Evolutionary conservation across 2,329 filamentous ascomycete species (phyloP).

Genomic region (Orbilia quercus): DNA sequence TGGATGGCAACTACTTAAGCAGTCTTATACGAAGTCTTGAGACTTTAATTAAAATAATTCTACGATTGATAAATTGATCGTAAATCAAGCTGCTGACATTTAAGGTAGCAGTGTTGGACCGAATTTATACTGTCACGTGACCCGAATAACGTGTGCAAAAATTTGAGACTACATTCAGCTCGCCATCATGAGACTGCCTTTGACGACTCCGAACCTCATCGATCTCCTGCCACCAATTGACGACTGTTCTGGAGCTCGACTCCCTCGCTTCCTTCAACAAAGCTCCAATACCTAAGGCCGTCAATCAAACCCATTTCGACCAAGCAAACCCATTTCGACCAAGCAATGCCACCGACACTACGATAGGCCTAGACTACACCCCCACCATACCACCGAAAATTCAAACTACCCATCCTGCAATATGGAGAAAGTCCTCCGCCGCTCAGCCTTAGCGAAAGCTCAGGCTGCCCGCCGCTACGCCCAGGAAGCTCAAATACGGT

Average conservation of each 20-base stretch:
- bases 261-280: not conserved
- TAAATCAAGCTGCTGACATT: too few species aligned
- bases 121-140: slow-evolving; percentile 13
- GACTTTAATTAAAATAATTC: too few species aligned
- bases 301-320: not conserved
- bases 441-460: slow-evolving; percentile 43
- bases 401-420: not conserved
- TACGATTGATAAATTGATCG: too few species aligned
- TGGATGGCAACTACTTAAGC: too few species aligned
- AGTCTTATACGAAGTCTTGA: too few species aligned
- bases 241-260: slow-evolving; percentile 21
- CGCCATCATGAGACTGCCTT: slow-evolving; percentile 11
- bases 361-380: slow-evolving; percentile 14
- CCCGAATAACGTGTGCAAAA: slow-evolving; percentile 22
- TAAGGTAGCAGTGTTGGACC: not conserved
- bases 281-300: slow-evolving; percentile 3
- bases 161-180: slow-evolving; percentile 18
- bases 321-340: slow-evolving; percentile 2
- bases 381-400: not conserved
- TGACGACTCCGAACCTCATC: slow-evolving; percentile 6
- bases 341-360: slow-evolving; percentile 37
- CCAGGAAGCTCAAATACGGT: slow-evolving; percentile 24
- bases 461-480: slow-evolving; percentile 46
- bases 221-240: slow-evolving; percentile 21
- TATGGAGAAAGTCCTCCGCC: slow-evolving; percentile 53